phyloP scores from a whole-genome alignment of 768 basidiomycete species.

The Russula ochroleuca region DNA sequence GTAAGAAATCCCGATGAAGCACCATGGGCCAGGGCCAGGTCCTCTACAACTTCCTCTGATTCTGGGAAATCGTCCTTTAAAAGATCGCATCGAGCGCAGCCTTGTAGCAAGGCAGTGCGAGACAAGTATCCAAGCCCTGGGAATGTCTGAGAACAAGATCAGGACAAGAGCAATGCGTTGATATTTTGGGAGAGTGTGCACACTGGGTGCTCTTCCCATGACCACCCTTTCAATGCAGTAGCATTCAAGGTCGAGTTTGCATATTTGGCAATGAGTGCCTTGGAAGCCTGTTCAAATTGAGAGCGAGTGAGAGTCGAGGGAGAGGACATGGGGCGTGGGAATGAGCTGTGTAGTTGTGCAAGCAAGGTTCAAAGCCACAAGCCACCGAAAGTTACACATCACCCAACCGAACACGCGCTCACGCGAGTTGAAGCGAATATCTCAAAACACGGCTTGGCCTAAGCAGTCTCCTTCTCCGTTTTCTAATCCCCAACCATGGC shows the following conservation, averaged over 20 bases:
- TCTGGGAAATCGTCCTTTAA: conserved; percentile 16
- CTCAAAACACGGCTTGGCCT: conserved; percentile 47
- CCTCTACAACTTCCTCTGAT: conserved; percentile 24
- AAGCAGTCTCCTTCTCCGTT: conserved; percentile 43
- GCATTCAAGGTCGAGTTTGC: neutral
- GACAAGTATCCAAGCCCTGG: conserved; percentile 34
- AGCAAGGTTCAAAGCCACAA: conserved; percentile 64
- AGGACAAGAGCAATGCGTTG: conserved; percentile 8
- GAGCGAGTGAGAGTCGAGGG: conserved; percentile 50
- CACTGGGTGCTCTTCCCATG: conserved; percentile 58
- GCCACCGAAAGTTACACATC: conserved; percentile 28
- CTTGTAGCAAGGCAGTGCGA: conserved; percentile 29
- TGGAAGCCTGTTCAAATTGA: conserved; percentile 59
- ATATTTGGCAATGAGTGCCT: conserved; percentile 43
- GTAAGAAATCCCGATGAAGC: conserved; percentile 36
- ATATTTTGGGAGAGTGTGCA: conserved; percentile 32
- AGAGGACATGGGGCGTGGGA: conserved; percentile 27
- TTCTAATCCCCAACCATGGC: conserved; percentile 56
- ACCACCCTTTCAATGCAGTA: conserved; percentile 42
- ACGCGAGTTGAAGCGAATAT: conserved; percentile 26
- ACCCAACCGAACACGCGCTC: conserved; percentile 19
- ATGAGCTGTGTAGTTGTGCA: conserved; percentile 43
- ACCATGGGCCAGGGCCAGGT: conserved; percentile 40
- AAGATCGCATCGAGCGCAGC: neutral
- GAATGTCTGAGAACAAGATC: conserved; percentile 29